These are phyloP conservation scores for Claviceps humidiphila DNA, from an alignment of 2,329 filamentous ascomycete genomes.

Conservation along the genomic window DNA sequence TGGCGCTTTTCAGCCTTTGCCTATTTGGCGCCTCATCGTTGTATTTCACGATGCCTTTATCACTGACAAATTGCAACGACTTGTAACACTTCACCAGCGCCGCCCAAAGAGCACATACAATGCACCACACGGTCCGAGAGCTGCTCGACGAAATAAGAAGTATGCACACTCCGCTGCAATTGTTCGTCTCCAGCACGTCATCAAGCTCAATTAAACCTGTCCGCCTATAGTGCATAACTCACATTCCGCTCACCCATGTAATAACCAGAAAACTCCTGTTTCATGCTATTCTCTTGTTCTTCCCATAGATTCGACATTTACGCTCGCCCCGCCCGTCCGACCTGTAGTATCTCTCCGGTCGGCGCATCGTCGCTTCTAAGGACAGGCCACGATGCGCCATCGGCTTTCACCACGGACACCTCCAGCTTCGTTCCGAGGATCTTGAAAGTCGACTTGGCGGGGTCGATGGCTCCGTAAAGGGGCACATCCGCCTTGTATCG, in stretches of 20 bases:
- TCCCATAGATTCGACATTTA: not conserved
- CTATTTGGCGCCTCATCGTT: too few species aligned
- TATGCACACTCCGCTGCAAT: not conserved
- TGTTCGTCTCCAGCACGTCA: not conserved
- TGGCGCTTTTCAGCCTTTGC: too few species aligned
- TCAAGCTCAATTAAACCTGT: not conserved
- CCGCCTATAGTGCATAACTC: not conserved
- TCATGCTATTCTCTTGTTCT: not conserved
- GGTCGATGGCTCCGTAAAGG: constrained; percentile 65
- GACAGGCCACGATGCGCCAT: constrained; percentile 73
- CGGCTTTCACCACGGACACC: constrained; percentile 56
- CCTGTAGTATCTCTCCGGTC: constrained; percentile 71
- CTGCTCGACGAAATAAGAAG: not conserved
- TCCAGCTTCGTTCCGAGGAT: constrained; percentile 85
- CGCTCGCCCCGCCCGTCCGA: constrained; percentile 57
- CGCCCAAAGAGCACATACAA: too few species aligned
- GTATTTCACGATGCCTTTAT: too few species aligned
- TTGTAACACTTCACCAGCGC: too few species aligned
- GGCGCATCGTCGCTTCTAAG: constrained; percentile 61
- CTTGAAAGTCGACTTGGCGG: constrained; percentile 62
- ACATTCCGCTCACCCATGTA: constrained; percentile 3
- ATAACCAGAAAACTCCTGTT: not conserved
- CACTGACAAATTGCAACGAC: too few species aligned
- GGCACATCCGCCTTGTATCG: constrained; percentile 62
- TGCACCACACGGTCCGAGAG: too few species aligned